Base-by-base conservation (phyloP, 2,329 filamentous ascomycete genomes). In the Sporothrix pallida region DNA sequence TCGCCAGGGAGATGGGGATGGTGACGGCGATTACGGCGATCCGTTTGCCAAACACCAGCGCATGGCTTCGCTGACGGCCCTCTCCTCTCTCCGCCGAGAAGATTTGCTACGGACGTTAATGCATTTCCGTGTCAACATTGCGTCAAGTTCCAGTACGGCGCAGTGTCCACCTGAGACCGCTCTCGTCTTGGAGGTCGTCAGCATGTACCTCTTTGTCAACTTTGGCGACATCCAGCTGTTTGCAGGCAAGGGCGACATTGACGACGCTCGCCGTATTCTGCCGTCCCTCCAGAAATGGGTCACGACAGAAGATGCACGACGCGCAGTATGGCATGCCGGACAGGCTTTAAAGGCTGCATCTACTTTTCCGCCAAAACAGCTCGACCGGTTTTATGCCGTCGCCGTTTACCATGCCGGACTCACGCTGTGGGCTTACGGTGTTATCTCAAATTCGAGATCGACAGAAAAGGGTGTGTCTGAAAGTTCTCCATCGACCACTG, bases 391-490 rank as follows among this genome's bases (percentile, higher is more conserved):
- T 79, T 88, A 89, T 75, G 90, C 91, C 0, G 87, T 93, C 7
- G 89, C 88, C 0, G 86, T 93, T 0, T 92, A 93, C 78, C 91
- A 93, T 78, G 90, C 90, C 3, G 86, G 87, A 13, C 83, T 94
- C 4, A 88, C 89, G 0, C 82, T 93, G 56, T 94, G 92, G 92
- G 87, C 87, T 0, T 92, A 91, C 76, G 90, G 90, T 0, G 87
- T 93, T 0, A 84, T 90, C 3, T 42, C 65, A 5, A 60, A 54
- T 23, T 52, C 50, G 20, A 17, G 12, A 37, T 17, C 26, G 17
- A 15, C 5, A 52, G 60, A 72, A 9, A 60, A 52, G 15, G 23
- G 26, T 1, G 6, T 15, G 23, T 12, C 44, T 37, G 31, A 20
- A 20, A 56, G 20, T 1, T 23, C 63, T 26, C 31, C 26, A 42